These are phyloP conservation scores for Grifola frondosa DNA, from an alignment of 1,284 basidiomycete species.

Conservation along the genomic window DNA sequence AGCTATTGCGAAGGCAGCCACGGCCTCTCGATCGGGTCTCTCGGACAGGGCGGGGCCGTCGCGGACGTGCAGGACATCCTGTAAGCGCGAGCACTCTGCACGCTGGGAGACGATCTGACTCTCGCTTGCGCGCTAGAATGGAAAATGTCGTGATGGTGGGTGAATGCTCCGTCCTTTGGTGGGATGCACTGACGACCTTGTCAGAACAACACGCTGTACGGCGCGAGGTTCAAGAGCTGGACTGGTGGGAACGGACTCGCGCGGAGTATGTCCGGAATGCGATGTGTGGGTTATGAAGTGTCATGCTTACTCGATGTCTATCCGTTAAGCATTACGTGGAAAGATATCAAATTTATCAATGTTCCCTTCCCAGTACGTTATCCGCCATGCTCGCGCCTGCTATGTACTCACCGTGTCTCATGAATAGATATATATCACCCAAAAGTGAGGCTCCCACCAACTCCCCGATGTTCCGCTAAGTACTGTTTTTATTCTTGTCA, in stretches of 20 bases:
- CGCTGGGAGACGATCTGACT: no score
- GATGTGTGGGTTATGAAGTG: neutral
- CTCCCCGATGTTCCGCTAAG: no score
- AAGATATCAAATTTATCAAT: slow-evolving; percentile 50
- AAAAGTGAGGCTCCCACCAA: slow-evolving; percentile 46
- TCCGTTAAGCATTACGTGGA: slow-evolving; percentile 52
- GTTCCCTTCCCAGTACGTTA: slow-evolving; percentile 54
- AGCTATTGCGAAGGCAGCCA: slow-evolving; percentile 58
- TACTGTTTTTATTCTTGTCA: neutral
- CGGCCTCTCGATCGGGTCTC: slow-evolving; percentile 59
- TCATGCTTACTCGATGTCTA: neutral
- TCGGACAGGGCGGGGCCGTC: slow-evolving; percentile 50
- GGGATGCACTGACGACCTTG: neutral
- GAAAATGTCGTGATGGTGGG: slow-evolving; percentile 55
- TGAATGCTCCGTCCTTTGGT: neutral
- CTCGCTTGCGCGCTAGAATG: slow-evolving; percentile 39
- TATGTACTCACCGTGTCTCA: neutral
- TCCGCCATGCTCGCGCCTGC: neutral
- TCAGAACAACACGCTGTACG: slow-evolving; percentile 53
- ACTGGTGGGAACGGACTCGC: slow-evolving; percentile 60
- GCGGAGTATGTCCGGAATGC: slow-evolving; percentile 39
- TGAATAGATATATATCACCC: slow-evolving; percentile 56
- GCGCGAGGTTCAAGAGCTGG: slow-evolving; percentile 69
- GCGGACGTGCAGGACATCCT: slow-evolving; percentile 55
- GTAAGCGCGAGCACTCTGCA: slow-evolving; percentile 36